These are phyloP conservation scores for Cokeromyces recurvatus DNA, from an alignment of 371 early-diverging fungal species.

Conservation along the genomic window DNA sequence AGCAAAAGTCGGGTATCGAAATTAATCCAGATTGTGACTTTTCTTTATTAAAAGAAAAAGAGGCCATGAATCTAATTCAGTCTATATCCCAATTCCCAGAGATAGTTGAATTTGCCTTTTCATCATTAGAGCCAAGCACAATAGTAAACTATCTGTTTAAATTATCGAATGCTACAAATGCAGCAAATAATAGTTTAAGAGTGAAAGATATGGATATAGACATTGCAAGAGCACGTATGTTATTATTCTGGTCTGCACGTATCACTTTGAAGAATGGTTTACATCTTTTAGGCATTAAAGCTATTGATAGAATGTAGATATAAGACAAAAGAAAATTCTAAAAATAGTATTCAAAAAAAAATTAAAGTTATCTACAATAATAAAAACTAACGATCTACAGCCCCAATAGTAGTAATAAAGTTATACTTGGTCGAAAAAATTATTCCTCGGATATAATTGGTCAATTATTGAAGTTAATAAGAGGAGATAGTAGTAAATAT, in stretches of 20 bases:
- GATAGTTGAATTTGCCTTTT: conserved; percentile 50
- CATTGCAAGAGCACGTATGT: conserved; percentile 75
- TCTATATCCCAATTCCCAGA: conserved; percentile 86
- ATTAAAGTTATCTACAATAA: too few relatives aligned
- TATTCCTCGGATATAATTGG: too few relatives aligned
- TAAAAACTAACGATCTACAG: too few relatives aligned
- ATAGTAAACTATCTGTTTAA: conserved; percentile 87
- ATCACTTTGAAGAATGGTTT: conserved; percentile 77
- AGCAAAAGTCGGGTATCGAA: conserved; percentile 19
- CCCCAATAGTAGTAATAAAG: too few relatives aligned
- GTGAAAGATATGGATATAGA: conserved; percentile 68
- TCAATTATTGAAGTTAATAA: too few relatives aligned
- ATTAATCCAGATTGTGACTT: conserved; percentile 26
- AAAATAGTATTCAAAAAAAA: too few relatives aligned
- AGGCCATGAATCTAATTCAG: conserved; percentile 66
- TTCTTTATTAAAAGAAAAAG: conserved; percentile 62
- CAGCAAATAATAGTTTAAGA: conserved; percentile 65
- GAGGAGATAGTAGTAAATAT: too few relatives aligned
- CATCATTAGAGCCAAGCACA: conserved; percentile 82
- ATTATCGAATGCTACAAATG: conserved; percentile 76
- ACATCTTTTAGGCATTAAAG: conserved; percentile 65
- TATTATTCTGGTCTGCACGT: conserved; percentile 70
- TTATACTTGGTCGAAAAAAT: too few relatives aligned
- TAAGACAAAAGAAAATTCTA: too few relatives aligned
- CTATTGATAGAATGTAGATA: conserved; percentile 86